Conservation (phyloP, 805 yeast genomes). For the Isabelozyma rhagii region DNA sequence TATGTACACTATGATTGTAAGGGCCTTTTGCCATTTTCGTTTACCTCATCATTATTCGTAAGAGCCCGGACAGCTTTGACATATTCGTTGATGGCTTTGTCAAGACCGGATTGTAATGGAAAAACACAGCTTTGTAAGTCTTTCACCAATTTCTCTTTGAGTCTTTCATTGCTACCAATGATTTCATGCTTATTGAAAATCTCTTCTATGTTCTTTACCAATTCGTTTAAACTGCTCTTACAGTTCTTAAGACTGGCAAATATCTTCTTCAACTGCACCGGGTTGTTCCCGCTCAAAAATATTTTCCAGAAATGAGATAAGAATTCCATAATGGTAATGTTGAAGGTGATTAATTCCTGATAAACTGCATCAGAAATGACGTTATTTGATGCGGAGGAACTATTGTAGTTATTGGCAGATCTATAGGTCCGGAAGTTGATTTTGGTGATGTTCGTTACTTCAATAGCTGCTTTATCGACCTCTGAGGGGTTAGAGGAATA, state of each 20-base stretch:
- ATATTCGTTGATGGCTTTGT: conserved; percentile 34
- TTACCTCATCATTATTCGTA: conserved; percentile 9
- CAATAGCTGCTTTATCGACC: conserved; percentile 29
- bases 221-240: conserved; percentile 22
- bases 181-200: conserved; percentile 21
- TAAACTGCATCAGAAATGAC: conserved; percentile 22
- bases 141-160: conserved; percentile 27
- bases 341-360: conserved; percentile 35
- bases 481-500: conserved; percentile 23
- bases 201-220: conserved; percentile 19
- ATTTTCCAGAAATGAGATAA: conserved; percentile 43
- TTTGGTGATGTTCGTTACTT: conserved; percentile 28
- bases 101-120: conserved; percentile 29
- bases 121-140: conserved; percentile 31
- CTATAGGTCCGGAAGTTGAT: conserved; percentile 33
- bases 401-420: conserved; percentile 2
- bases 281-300: conserved; percentile 33
- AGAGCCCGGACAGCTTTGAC: conserved; percentile 20
- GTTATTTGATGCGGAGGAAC: conserved; percentile 6
- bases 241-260: conserved; percentile 35
- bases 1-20: conserved; percentile 1
- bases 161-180: conserved; percentile 24
- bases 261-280: conserved; percentile 35
- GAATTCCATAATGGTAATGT: conserved; percentile 40
- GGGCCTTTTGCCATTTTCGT: conserved; percentile 35